phyloP scores from a whole-genome alignment of 108 stramenopile species.

The Skeletonema marinoi region DNA sequence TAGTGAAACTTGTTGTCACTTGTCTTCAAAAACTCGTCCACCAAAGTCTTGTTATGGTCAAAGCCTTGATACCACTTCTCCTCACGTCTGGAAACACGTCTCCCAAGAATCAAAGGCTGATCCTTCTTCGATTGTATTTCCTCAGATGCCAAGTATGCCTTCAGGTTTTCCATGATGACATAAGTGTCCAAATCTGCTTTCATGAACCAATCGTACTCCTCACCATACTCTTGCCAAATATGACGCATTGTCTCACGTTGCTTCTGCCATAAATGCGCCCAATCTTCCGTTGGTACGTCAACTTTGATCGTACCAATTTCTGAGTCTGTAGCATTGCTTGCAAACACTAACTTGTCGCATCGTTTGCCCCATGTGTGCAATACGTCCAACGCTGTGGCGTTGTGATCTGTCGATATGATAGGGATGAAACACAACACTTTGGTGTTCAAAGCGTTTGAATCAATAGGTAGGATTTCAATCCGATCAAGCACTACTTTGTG shows the following conservation, averaged over 20 bases:
- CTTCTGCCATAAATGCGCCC: neutral
- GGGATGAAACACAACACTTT: slow-evolving; percentile 12
- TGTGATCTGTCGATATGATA: slow-evolving; percentile 10
- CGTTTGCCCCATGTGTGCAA: slow-evolving; percentile 9
- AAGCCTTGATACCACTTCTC: slow-evolving; percentile 2
- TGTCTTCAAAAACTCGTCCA: neutral
- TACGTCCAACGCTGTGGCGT: neutral
- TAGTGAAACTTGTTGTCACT: neutral
- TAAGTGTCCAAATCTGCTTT: slow-evolving; percentile 8
- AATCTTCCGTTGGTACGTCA: neutral
- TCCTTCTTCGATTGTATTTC: neutral
- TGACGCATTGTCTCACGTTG: slow-evolving; percentile 8
- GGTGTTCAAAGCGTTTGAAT: neutral
- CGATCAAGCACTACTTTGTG: slow-evolving; percentile 1
- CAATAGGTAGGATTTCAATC: slow-evolving; percentile 4
- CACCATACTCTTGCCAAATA: neutral
- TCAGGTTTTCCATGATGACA: slow-evolving; percentile 4
- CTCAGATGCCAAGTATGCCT: slow-evolving; percentile 14
- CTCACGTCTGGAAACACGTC: neutral
- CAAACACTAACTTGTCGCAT: slow-evolving; percentile 1
- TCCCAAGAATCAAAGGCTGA: neutral
- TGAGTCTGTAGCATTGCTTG: slow-evolving; percentile 6
- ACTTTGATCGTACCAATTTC: neutral
- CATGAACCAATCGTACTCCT: slow-evolving; percentile 1
- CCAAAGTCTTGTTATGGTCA: neutral